A percentile compares a stretch with the other conserved stretches of the same genome.
Evolutionary conservation across 495 filamentous ascomycete genomes (phyloP).

Genomic region (Antarctomyces pellizariae): DNA sequence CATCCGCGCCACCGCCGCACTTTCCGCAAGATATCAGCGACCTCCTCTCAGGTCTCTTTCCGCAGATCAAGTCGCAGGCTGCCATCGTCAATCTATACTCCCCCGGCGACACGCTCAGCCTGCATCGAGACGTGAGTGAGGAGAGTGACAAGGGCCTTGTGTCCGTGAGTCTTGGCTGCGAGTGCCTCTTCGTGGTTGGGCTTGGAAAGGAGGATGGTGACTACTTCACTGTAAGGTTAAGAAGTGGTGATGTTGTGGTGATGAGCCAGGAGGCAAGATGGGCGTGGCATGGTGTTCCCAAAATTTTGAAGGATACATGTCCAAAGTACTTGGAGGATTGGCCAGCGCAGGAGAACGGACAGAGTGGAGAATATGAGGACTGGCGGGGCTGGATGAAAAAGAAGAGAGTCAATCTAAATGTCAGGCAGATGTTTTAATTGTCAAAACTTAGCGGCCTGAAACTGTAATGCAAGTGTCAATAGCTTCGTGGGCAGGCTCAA

Average conservation of each 20-base stretch:
- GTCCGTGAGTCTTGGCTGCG: constrained; percentile 72
- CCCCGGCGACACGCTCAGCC: constrained; percentile 64
- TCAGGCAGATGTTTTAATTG: constrained; percentile 90
- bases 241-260: constrained; percentile 61
- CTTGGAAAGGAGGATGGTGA: constrained; percentile 19
- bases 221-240: constrained; percentile 38
- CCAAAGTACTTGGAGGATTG: constrained; percentile 50
- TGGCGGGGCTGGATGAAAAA: constrained; percentile 72
- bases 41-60: constrained; percentile 41
- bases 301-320: constrained; percentile 53
- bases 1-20: constrained; percentile 32
- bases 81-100: constrained; percentile 85
- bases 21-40: constrained; percentile 52
- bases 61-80: constrained; percentile 51
- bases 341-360: constrained; percentile 26
- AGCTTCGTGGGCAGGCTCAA: no score
- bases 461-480: no score
- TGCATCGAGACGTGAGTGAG: constrained; percentile 83
- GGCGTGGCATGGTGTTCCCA: constrained; percentile 89
- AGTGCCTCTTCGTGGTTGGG: constrained; percentile 57
- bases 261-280: constrained; percentile 59
- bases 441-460: no score
- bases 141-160: constrained; percentile 48
- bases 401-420: constrained; percentile 77
- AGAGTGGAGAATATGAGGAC: constrained; percentile 21